phyloP scores from a whole-genome alignment of 2,329 filamentous ascomycete genomes.

The Microsporum audouinii region DNA sequence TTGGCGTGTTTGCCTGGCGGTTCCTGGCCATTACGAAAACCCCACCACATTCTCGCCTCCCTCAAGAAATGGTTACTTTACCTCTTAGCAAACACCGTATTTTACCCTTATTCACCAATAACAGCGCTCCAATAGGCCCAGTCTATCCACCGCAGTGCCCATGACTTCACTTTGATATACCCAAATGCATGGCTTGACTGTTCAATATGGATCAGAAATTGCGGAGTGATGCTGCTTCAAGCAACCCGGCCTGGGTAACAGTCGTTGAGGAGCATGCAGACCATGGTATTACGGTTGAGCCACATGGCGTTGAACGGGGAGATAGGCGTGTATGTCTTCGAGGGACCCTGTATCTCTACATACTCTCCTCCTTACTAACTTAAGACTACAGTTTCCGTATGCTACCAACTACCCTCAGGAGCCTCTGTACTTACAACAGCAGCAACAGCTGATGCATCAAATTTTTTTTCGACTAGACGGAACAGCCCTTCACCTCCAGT shows the following conservation, averaged over 20 bases:
- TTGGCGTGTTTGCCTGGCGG: background rate
- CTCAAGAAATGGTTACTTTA: background rate
- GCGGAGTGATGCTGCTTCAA: background rate
- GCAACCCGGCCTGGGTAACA: background rate
- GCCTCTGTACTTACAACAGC: background rate
- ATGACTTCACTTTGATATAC: background rate
- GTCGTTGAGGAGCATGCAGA: background rate
- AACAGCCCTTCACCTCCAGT: conserved; percentile 19
- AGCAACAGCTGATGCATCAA: background rate
- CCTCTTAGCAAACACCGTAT: background rate
- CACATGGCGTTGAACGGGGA: conserved; percentile 10
- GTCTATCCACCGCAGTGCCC: background rate
- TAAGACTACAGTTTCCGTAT: conserved; percentile 8
- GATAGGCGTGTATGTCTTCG: conserved; percentile 24
- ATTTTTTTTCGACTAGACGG: background rate
- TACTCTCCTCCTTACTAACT: background rate
- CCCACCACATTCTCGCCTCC: background rate
- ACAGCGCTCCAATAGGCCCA: background rate
- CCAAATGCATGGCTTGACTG: background rate
- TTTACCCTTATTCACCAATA: background rate
- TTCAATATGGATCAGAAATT: background rate
- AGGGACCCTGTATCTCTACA: conserved; percentile 8
- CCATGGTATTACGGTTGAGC: conserved; percentile 10
- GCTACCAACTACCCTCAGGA: background rate
- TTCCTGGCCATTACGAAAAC: background rate